phyloP scores from a whole-genome alignment of 805 yeast species.

The Cyberlindnera galapagoensis region DNA sequence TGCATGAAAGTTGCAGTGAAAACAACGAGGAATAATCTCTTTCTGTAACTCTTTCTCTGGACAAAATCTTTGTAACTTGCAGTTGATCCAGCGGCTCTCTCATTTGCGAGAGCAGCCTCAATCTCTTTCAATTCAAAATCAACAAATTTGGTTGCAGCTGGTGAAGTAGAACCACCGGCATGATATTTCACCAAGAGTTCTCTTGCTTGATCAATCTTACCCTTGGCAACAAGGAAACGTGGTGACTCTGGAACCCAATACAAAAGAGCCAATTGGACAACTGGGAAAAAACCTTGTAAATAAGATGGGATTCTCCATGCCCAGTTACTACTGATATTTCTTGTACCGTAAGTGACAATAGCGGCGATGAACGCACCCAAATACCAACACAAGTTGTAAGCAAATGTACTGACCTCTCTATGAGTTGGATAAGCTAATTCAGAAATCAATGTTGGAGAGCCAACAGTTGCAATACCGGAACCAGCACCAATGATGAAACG shows the following conservation, averaged over 20 bases:
- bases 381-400: slow-evolving; percentile 45
- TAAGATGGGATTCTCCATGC: slow-evolving; percentile 51
- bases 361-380: slow-evolving; percentile 44
- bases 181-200: slow-evolving; percentile 32
- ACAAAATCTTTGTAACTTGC: slow-evolving; percentile 33
- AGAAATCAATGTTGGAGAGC: slow-evolving; percentile 43
- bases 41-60: slow-evolving; percentile 29
- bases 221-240: slow-evolving; percentile 36
- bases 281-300: slow-evolving; percentile 42
- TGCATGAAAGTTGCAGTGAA: slow-evolving; percentile 34
- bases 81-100: slow-evolving; percentile 25
- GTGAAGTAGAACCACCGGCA: slow-evolving; percentile 27
- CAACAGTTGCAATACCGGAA: slow-evolving; percentile 32
- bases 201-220: slow-evolving; percentile 37
- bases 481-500: slow-evolving; percentile 43
- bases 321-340: slow-evolving; percentile 24
- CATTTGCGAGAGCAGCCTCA: slow-evolving; percentile 33
- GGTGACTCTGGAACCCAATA: slow-evolving; percentile 44
- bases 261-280: slow-evolving; percentile 31
- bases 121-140: slow-evolving; percentile 36
- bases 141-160: slow-evolving; percentile 21
- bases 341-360: slow-evolving; percentile 22
- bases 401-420: slow-evolving; percentile 33
- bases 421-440: slow-evolving; percentile 45
- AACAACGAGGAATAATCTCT: slow-evolving; percentile 31